Evolutionary conservation across 257 asterid genomes (phyloP), one percentile per base, ranked within the genome.

Genomic region (Rubia yunnanensis): DNA sequence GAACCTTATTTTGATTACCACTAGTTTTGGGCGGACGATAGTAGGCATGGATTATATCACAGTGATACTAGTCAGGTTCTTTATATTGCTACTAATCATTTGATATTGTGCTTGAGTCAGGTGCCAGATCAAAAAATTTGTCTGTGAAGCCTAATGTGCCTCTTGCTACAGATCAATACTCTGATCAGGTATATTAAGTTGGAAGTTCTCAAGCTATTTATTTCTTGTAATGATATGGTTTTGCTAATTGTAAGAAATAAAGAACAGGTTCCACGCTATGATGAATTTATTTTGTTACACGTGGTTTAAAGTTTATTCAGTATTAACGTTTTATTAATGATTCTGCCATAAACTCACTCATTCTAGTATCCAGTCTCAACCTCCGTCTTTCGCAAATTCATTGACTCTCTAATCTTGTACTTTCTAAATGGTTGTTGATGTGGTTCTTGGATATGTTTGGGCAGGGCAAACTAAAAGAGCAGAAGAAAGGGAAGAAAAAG

Each of bases 161-260:
- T 39, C 18, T 39, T 39, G 48, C 48, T 39, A 11, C 48, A 39
- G 48, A 39, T 39, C 18, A 39, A 39, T 39, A 13, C 0, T 15
- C 17, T 17, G 34, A 24, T 38, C 58, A 70, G 69, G 74, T 63
- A 62, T 24, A 18, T 14, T 38, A 28, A 18, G 7, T 18, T 38
- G 27, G 50, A 11, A 23, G 28, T 59, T 69, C 4, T 13, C 63
- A n/a, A 20, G 17, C 61, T 1, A 35, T n/a, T n/a, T n/a, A n/a
- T n/a, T n/a, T n/a, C n/a, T n/a, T n/a, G n/a, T n/a, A n/a, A n/a
- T n/a, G n/a, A 17, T 9, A 60, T 38, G 4, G 14, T 32, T 14
- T 24, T 14, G 13, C 14, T 28, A 35, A 23, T 26, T 13, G 53
- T 49, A 48, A 44, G n/a, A 8, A 18, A 26, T 60, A 60, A 41